These are phyloP conservation scores for Celoporthe dispersa DNA, from an alignment of 2,329 filamentous ascomycete species.

Conservation along the genomic window DNA sequence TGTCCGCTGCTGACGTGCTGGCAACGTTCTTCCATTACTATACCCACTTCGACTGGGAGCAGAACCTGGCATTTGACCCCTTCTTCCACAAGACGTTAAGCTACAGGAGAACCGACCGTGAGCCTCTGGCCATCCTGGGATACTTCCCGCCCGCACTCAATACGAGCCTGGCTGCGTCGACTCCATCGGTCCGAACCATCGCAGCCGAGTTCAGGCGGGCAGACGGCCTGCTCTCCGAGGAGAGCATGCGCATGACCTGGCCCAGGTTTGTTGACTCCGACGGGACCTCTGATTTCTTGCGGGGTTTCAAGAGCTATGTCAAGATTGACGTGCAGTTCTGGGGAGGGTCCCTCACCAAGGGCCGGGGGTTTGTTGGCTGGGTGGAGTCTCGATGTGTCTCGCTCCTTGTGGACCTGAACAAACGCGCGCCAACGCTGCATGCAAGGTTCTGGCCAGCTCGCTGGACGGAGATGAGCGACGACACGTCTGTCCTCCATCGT, in stretches of 20 bases:
- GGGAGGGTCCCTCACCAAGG: conserved; percentile 60
- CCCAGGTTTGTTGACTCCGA: conserved; percentile 41
- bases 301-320: conserved; percentile 57
- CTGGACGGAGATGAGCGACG: conserved; percentile 49
- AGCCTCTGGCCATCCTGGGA: conserved; percentile 66
- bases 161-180: conserved; percentile 58
- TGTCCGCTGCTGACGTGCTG: conserved; percentile 57
- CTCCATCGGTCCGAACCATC: conserved; percentile 56
- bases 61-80: conserved; percentile 60
- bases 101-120: conserved; percentile 60
- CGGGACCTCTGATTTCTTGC: conserved; percentile 54
- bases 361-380: conserved; percentile 64
- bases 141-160: conserved; percentile 67
- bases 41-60: conserved; percentile 62
- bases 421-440: conserved; percentile 53
- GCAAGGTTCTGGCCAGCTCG: conserved; percentile 67
- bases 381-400: conserved; percentile 63
- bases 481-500: conserved; percentile 31
- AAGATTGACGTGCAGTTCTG: conserved; percentile 69
- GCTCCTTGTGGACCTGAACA: conserved; percentile 63
- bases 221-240: conserved; percentile 42
- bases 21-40: conserved; percentile 68
- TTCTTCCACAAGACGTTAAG: conserved; percentile 56
- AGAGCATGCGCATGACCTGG: conserved; percentile 47
- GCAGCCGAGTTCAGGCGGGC: conserved; percentile 56